Evolutionary conservation across 768 basidiomycete genomes (phyloP).

Genomic region (Boletus bicolor): DNA sequence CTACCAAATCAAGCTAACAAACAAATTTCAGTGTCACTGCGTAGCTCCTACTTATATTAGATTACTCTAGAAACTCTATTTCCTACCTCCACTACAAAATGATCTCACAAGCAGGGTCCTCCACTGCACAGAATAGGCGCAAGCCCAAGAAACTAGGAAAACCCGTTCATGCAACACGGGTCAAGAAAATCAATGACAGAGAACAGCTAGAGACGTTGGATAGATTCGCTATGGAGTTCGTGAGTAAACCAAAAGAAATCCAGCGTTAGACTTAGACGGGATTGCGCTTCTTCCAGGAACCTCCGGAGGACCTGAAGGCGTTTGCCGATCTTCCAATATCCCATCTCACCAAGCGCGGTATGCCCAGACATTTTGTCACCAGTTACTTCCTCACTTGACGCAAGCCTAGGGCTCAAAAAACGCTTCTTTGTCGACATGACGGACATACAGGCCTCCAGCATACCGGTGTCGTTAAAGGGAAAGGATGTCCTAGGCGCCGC

Average conservation of each 20-base stretch:
- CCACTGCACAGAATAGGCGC: conserved; percentile 4
- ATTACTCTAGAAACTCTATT: background rate
- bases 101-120: conserved; percentile 19
- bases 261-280: background rate
- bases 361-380: background rate
- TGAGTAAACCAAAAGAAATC: conserved; percentile 30
- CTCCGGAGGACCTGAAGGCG: conserved; percentile 43
- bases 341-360: conserved; percentile 69
- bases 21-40: background rate
- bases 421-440: conserved; percentile 86
- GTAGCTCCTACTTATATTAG: too few relatives aligned
- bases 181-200: conserved; percentile 45
- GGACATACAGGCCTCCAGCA: conserved; percentile 63
- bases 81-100: conserved; percentile 4
- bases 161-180: conserved; percentile 24
- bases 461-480: conserved; percentile 59
- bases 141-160: conserved; percentile 19
- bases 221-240: conserved; percentile 46
- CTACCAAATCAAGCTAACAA: background rate
- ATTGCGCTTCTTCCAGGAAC: conserved; percentile 40
- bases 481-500: conserved; percentile 69
- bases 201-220: conserved; percentile 52
- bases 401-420: conserved; percentile 70
- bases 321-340: conserved; percentile 82
- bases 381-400: conserved; percentile 2